A percentile compares a stretch with the other conserved stretches of the same genome.
phyloP scores from a whole-genome alignment of 768 basidiomycete genomes.

The Pleurotus djamor region DNA sequence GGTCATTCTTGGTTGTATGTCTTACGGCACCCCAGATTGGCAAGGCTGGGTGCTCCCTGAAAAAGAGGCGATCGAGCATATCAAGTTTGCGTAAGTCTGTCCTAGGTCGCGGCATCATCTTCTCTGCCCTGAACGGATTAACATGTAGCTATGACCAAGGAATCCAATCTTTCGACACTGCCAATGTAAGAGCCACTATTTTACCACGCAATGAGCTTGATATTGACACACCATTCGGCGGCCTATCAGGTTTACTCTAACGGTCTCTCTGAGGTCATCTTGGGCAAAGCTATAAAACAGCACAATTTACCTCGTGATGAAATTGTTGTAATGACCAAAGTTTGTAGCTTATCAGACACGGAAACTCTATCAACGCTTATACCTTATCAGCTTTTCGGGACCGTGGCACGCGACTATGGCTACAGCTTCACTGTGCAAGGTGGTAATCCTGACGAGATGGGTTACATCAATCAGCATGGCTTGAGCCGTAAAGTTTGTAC shows the following conservation, averaged over 20 bases:
- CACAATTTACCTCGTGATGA: slow-evolving; percentile 68
- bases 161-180: slow-evolving; percentile 62
- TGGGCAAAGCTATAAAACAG: slow-evolving; percentile 72
- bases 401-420: slow-evolving; percentile 23
- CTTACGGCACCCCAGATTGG: slow-evolving; percentile 54
- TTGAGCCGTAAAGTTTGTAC: slow-evolving; percentile 34
- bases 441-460: slow-evolving; percentile 29
- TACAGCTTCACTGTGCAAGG: slow-evolving; percentile 8
- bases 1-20: slow-evolving; percentile 64
- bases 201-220: not conserved
- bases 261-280: slow-evolving; percentile 60
- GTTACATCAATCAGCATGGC: slow-evolving; percentile 46
- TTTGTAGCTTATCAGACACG: not conserved
- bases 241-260: slow-evolving; percentile 55
- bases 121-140: not conserved
- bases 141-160: slow-evolving; percentile 53
- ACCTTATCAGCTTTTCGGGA: slow-evolving; percentile 30
- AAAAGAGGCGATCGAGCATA: slow-evolving; percentile 49
- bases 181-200: slow-evolving; percentile 28
- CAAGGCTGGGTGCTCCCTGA: slow-evolving; percentile 44
- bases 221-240: not conserved
- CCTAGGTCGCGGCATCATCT: not conserved
- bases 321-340: slow-evolving; percentile 50
- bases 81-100: slow-evolving; percentile 30
- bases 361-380: not conserved